These are phyloP conservation scores for Taiozyma sp. DNA, from an alignment of 1,139 yeast species.

Conservation along the genomic window DNA sequence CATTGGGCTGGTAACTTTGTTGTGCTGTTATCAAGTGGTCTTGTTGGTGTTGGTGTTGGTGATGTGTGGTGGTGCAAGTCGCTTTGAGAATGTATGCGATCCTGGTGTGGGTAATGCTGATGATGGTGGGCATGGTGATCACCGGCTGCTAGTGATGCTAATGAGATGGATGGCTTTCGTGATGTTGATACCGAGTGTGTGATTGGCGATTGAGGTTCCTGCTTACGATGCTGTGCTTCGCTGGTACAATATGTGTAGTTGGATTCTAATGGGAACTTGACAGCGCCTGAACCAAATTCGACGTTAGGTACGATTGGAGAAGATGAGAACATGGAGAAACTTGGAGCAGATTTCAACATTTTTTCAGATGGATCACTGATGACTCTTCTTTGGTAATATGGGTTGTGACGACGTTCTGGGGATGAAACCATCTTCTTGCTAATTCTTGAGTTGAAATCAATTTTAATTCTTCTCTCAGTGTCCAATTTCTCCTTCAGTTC, in stretches of 20 bases:
- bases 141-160: not conserved
- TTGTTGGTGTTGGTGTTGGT: not conserved
- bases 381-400: not conserved
- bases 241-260: not conserved
- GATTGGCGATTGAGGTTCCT: constrained; percentile 3
- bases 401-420: constrained; percentile 1
- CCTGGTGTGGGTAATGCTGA: not conserved
- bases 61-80: constrained; percentile 1
- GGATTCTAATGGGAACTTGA: constrained; percentile 1
- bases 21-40: not conserved
- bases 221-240: not conserved
- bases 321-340: not conserved
- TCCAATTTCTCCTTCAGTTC: constrained; percentile 23
- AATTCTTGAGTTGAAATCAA: constrained; percentile 26
- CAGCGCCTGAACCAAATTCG: not conserved
- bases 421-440: constrained; percentile 25
- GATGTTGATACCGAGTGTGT: not conserved
- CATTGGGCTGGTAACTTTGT: constrained; percentile 7
- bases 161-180: not conserved
- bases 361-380: not conserved
- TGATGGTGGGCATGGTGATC: not conserved
- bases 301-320: constrained; percentile 6
- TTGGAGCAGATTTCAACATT: too few relatives aligned
- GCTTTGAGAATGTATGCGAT: not conserved
- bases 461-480: constrained; percentile 9